phyloP scores from a whole-genome alignment of 495 filamentous ascomycete genomes.

The Neurospora terricola region DNA sequence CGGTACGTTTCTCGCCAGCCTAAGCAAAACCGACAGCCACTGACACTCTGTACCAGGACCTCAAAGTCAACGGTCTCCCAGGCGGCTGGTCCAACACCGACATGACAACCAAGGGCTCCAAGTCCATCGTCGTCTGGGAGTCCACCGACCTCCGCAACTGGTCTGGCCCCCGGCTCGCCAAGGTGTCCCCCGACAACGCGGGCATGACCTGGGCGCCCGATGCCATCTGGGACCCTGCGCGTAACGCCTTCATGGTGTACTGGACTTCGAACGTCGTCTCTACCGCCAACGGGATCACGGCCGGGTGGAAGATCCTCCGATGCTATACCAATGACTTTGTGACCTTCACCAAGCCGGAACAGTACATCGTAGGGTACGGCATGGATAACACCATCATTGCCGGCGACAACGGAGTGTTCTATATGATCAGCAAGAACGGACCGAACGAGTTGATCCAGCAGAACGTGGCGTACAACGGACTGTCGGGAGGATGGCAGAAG shows the following conservation, averaged over 20 bases:
- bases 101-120: conserved; percentile 1
- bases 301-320: not conserved
- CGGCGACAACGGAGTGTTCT: not conserved
- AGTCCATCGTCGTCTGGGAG: conserved; percentile 1
- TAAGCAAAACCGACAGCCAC: not conserved
- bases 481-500: not conserved
- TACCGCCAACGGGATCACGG: not conserved
- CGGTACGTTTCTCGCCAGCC: not conserved
- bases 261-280: not conserved
- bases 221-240: conserved; percentile 2
- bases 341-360: not conserved
- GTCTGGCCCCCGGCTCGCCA: not conserved
- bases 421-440: conserved; percentile 3
- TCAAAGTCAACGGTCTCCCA: conserved; percentile 2
- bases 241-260: not conserved
- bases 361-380: not conserved
- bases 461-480: not conserved
- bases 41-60: not conserved
- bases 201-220: conserved; percentile 3
- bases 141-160: not conserved
- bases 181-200: not conserved
- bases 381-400: not conserved
- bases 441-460: conserved; percentile 1
- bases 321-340: not conserved
- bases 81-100: conserved; percentile 1